A percentile compares a stretch with the other conserved stretches of the same genome.
Conservation (phyloP, 177 flowering plant genomes). For the Vitis hybrid region DNA sequence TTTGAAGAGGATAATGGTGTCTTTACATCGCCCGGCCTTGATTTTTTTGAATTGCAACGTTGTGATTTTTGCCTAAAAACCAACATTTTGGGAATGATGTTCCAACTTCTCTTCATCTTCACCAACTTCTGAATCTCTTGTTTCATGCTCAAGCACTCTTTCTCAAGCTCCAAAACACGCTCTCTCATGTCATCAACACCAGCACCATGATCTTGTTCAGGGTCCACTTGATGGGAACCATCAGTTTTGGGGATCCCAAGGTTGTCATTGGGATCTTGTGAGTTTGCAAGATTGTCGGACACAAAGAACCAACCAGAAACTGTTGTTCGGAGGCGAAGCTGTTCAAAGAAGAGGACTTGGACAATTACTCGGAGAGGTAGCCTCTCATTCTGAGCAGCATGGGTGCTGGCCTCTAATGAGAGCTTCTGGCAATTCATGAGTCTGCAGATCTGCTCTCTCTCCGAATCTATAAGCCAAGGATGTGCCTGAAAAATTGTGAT, state of each 20-base stretch:
- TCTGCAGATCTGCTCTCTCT: constrained; percentile 63
- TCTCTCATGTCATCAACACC: constrained; percentile 36
- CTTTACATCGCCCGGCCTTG: constrained; percentile 13
- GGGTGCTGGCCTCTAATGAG: constrained; percentile 65
- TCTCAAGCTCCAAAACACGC: constrained; percentile 58
- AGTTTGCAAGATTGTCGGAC: constrained; percentile 49
- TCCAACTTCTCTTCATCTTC: constrained; percentile 54
- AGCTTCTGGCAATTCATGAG: constrained; percentile 72
- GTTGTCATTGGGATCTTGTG: constrained; percentile 30
- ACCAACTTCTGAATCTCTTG: constrained; percentile 47
- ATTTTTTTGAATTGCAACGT: constrained; percentile 19
- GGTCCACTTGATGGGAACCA: constrained; percentile 8
- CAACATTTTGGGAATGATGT: constrained; percentile 32
- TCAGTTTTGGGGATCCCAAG: constrained; percentile 18
- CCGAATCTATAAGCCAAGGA: constrained; percentile 65
- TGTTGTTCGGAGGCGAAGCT: constrained; percentile 60
- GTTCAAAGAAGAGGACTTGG: constrained; percentile 67
- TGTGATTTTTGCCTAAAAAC: constrained; percentile 29
- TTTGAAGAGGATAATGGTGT: constrained; percentile 12
- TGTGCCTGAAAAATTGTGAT: constrained; percentile 42
- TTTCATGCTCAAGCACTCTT: constrained; percentile 55
- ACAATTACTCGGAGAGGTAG: constrained; percentile 60
- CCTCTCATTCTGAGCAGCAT: constrained; percentile 73
- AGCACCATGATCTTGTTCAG: constrained; percentile 11
- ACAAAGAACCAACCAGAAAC: constrained; percentile 64